Conservation (phyloP, 768 basidiomycete genomes). For the Termitomyces sp. region DNA sequence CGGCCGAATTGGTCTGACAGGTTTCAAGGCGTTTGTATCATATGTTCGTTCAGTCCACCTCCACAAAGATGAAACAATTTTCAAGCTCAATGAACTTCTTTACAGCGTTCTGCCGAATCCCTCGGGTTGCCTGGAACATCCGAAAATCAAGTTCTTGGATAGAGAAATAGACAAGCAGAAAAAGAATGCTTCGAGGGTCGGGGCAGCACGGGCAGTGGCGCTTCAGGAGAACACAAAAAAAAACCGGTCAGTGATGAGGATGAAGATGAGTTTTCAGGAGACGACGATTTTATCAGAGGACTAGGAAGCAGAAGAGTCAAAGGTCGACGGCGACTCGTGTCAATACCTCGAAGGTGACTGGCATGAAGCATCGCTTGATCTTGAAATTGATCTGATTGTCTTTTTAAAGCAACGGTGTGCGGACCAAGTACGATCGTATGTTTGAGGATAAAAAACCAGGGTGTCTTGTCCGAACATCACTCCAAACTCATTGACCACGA, state of each 20-base stretch:
- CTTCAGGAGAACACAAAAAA: conserved; percentile 13
- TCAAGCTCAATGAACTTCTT: conserved; percentile 81
- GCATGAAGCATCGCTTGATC: neutral
- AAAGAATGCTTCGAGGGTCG: conserved; percentile 65
- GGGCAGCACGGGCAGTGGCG: conserved; percentile 23
- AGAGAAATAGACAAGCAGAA: conserved; percentile 63
- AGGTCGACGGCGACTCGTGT: conserved; percentile 10
- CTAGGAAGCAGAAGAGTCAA: conserved; percentile 19
- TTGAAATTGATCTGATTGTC: neutral
- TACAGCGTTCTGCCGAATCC: conserved; percentile 80
- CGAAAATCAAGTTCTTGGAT: conserved; percentile 87
- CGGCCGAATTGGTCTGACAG: neutral
- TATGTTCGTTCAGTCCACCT: conserved; percentile 90
- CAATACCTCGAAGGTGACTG: conserved; percentile 37
- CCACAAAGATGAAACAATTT: conserved; percentile 91
- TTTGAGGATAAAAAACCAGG: conserved; percentile 95
- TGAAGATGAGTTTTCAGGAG: neutral
- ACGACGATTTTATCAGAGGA: conserved; percentile 7
- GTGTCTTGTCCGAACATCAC: conserved; percentile 87
- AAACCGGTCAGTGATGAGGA: conserved; percentile 8
- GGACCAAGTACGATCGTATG: conserved; percentile 98
- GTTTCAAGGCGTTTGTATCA: conserved; percentile 82
- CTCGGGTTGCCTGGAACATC: conserved; percentile 91
- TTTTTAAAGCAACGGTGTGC: conserved; percentile 37
- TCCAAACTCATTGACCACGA: conserved; percentile 77